Base-by-base conservation (phyloP, 2,329 filamentous ascomycete genomes). In the Dryadomyces quercivorus region DNA sequence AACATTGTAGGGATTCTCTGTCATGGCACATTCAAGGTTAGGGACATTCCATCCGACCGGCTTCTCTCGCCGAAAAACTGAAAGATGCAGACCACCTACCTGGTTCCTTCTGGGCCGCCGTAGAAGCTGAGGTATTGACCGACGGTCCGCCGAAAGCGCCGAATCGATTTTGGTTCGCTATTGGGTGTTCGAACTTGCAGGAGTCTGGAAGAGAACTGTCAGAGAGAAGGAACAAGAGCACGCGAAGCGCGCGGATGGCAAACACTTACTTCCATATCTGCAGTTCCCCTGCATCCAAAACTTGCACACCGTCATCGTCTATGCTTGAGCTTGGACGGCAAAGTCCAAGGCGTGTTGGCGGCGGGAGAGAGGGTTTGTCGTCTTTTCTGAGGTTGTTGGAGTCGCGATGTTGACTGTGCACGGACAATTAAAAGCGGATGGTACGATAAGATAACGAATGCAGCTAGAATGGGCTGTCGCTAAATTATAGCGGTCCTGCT, bases 131-230 rank as follows among this genome's bases (percentile, higher is more conserved):
- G 1, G 50, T 3, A 12, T 13, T 34, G 49, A 57, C 59, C 1
- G 52, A 48, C 16, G 52, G 42, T 38, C 48, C 43, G 7, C 61
- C 61, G 18, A 68, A 63, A 22, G 59, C 61, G 40, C 75, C 75
- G 60, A 85, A 88, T 18, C 82, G 77, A 62, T 84, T 85, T 58
- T 62, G 64, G 52, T 67, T 70, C 26, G 58, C 57, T 21, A 56
- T 59, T 10, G 69, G 75, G 60, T 82, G 77, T 55, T 82, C 77
- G 62, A 75, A 78, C 54, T 74, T 70, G 62, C 79, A 82, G 50
- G 63, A 70, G 49, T 70, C 79, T 82, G 53, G 3, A 10, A 40
- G 6, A 52, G 50, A 8, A 40, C 13, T 38, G 36, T 50, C 42
- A 21, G 34, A 46, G 8, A 40, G 21, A 12, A 36, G 4, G 20